Evolutionary conservation across 2,329 filamentous ascomycete genomes (phyloP).

Genomic region (Sporothrix humicola): DNA sequence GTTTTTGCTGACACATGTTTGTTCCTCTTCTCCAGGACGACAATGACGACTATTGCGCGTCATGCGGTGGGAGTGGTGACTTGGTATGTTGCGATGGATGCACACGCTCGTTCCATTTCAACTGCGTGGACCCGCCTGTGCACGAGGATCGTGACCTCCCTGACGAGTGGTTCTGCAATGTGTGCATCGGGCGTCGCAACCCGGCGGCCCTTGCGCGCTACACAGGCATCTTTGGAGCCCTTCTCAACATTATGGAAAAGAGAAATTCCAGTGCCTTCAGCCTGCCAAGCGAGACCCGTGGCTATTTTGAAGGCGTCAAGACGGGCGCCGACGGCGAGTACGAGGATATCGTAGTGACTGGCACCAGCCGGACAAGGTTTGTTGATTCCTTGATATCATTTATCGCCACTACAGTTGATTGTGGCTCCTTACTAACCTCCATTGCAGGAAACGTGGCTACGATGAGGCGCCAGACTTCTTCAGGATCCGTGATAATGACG

Average conservation of each 20-base stretch:
- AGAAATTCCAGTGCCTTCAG: slow-evolving; percentile 74
- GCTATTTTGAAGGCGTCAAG: slow-evolving; percentile 79
- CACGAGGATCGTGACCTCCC: slow-evolving; percentile 66
- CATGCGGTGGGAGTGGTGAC: slow-evolving; percentile 82
- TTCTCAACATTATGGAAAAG: slow-evolving; percentile 69
- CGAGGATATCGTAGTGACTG: slow-evolving; percentile 64
- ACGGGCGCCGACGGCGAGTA: slow-evolving; percentile 81
- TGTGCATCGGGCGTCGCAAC: slow-evolving; percentile 62
- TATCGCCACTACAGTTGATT: no score
- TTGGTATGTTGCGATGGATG: slow-evolving; percentile 95
- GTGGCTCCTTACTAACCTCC: no score
- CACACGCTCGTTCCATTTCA: slow-evolving; percentile 85
- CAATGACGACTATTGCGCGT: slow-evolving; percentile 88
- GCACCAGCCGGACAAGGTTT: slow-evolving; percentile 30
- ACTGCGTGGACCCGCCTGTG: slow-evolving; percentile 82
- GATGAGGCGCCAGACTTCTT: slow-evolving; percentile 70
- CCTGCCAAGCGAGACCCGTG: slow-evolving; percentile 72
- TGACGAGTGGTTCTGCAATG: slow-evolving; percentile 85
- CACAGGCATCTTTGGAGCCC: slow-evolving; percentile 63
- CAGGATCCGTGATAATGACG: slow-evolving; percentile 72
- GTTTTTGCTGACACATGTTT: slow-evolving; percentile 19
- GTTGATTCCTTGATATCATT: neutral
- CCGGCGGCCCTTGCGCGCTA: slow-evolving; percentile 54
- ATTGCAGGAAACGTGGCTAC: slow-evolving; percentile 54
- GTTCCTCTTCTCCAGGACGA: slow-evolving; percentile 58